Evolutionary conservation across 2,329 filamentous ascomycete species (phyloP), one percentile per base, ranked within the genome.

Genomic region (Ophiocordyceps camponoti-rufipedis): DNA sequence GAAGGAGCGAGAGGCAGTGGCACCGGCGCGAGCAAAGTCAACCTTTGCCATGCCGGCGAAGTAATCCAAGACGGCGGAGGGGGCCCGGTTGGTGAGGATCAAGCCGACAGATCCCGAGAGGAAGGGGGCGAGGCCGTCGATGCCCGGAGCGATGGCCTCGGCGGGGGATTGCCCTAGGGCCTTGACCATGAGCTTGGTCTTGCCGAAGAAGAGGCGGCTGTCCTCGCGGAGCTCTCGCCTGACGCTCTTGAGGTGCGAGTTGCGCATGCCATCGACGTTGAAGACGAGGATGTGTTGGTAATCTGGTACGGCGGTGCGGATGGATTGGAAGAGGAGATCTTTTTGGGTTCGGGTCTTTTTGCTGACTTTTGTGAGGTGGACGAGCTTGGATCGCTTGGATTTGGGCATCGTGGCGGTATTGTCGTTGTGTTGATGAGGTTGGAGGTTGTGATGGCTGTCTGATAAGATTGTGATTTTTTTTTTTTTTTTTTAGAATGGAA

Each of bases 161-260:
- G 84, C 82, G 53, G 79, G 72, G 45, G 72, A 80, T 52, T 75
- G 75, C 59, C 91, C 91, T 28, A 98, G 82, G 47, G 91, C 88
- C 67, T 91, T 89, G 56, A 85, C 80, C 87, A 96, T 96, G 63
- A 98, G 88, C 69, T 96, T 96, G 48, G 89, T 96, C 71, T 96
- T 98, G 68, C 89, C 91, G 66, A 95, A 96, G 78, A 96, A 96
- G 62, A 98, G 71, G 55, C 88, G 91, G 56, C 43, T 44, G 68
- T 95, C 87, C 44, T 72, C 87, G 44, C 72, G 18, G 55, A 95
- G 80, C 56, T 94, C 82, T 53, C 79, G 75, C 54, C 89, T 80
- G 54, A 96, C 85, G 57, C 86, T 79, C 69, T 95, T 94, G 57
- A 96, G 70, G 65, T 94, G 88, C 55, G 81, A 93, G 70, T 98